Evolutionary conservation across 768 basidiomycete species (phyloP), one percentile per base, ranked within the genome.

Genomic region (Pisolithus tinctorius): DNA sequence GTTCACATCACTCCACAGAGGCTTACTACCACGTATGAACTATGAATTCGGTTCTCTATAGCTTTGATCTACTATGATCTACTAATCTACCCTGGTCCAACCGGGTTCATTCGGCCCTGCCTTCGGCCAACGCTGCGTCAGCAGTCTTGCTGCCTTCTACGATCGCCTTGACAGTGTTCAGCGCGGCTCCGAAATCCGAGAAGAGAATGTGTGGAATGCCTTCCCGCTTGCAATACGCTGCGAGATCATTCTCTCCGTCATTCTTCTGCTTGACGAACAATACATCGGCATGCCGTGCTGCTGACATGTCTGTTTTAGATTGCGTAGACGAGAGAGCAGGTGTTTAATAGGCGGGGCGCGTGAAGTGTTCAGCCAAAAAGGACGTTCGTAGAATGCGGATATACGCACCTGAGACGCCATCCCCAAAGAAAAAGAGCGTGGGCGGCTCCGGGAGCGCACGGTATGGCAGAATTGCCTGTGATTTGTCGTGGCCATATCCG

Each of bases 401-500:
- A 10, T 25, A 70, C 79, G 39, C 52, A 89, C 92, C 93, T 50
- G 91, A 93, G 46, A 96, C 96, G 31, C 96, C 96, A 65, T 99
- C 96, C 0, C 96, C 96, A 56, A 96, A 94, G 80, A 96, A 99
- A 71, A 99, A 95, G 9, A 95, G 73, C 2, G 79, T 83, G 2
- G 96, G 95, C 6, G 62, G 62, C 14, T 42, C 57, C 16, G 57
- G 60, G 4, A 62, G 58, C 16, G 36, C 4, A 53, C 62, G 56
- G 4, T 84, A 81, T 44, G 91, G 94, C 31, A 94, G 72, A 59
- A 98, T 97, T 2, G 95, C 92, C 58, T 85, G 86, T 6, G 88
- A 92, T 71, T 99, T 99, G 70, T 99, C 96, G 65, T 99, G 96
- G 0, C 96, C 96, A 60, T 80, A 97, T 1, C 80, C 82, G 60